Evolutionary conservation across 176 grass and related monocot species (phyloP).

Genomic region (Chloris gayana): DNA sequence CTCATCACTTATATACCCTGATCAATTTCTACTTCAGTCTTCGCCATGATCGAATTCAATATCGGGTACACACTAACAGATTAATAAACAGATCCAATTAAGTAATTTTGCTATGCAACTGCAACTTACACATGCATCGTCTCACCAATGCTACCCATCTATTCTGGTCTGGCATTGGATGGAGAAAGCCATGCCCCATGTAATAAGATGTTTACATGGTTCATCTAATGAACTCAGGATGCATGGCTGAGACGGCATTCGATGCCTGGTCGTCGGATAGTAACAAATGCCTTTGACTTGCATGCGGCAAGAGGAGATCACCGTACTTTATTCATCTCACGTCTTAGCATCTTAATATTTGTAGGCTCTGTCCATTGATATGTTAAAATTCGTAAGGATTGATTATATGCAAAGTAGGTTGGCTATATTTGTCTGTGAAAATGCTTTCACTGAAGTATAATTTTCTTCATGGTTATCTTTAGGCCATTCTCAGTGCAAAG

Average conservation of each 20-base stretch:
- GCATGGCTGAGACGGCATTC: too few relatives aligned
- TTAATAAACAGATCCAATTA: neutral
- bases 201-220: neutral
- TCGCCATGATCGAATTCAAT: neutral
- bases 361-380: too few relatives aligned
- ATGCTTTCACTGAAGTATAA: too few relatives aligned
- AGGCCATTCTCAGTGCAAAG: too few relatives aligned
- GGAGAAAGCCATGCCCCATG: neutral
- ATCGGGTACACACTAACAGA: neutral
- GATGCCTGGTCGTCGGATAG: too few relatives aligned
- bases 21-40: neutral
- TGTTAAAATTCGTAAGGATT: too few relatives aligned
- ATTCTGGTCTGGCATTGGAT: neutral
- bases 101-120: neutral
- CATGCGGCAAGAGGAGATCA: neutral
- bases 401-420: too few relatives aligned
- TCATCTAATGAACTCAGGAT: neutral
- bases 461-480: too few relatives aligned
- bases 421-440: too few relatives aligned
- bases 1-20: neutral
- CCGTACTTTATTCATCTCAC: neutral
- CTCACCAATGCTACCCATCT: neutral
- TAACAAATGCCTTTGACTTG: neutral
- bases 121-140: neutral
- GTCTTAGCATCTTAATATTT: neutral